A percentile compares a stretch with the other conserved stretches of the same genome.
Evolutionary conservation across 2,329 filamentous ascomycete genomes (phyloP).

Genomic region (Aureobasidium sp.): DNA sequence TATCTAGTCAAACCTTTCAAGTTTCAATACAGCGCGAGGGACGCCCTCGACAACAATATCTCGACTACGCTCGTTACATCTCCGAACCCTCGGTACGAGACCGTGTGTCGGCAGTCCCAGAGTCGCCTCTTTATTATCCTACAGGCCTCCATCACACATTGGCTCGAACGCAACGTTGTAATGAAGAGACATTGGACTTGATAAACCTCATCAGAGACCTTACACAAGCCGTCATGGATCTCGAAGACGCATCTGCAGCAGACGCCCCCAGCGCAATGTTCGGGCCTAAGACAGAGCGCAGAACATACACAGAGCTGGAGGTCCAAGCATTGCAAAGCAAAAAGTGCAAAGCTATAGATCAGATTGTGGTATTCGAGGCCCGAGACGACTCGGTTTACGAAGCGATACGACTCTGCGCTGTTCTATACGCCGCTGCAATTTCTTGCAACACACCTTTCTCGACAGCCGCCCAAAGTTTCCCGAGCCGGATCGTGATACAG

Average conservation of each 20-base stretch:
- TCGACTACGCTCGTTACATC: constrained; percentile 2
- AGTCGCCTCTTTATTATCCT: constrained; percentile 3
- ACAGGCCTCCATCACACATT: neutral
- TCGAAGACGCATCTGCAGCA: neutral
- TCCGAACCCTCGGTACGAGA: neutral
- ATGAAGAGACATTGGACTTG: neutral
- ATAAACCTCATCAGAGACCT: neutral
- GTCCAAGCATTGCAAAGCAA: neutral
- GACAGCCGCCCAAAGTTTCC: constrained; percentile 9
- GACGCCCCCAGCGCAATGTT: neutral
- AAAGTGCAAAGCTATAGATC: neutral
- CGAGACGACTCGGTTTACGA: constrained; percentile 18
- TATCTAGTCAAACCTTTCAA: neutral
- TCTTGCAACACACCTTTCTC: constrained; percentile 17
- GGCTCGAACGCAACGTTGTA: neutral
- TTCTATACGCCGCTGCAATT: constrained; percentile 21
- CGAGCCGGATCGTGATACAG: neutral
- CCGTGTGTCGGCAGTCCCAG: neutral
- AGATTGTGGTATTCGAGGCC: neutral
- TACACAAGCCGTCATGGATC: neutral
- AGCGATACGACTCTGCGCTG: constrained; percentile 20
- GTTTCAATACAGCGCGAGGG: neutral
- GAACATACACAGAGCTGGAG: neutral
- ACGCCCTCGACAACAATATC: neutral
- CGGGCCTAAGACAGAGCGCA: neutral